Evolutionary conservation across 75 land plant species (phyloP), one percentile per base, ranked within the genome.

Genomic region (Sequoia sempervirens): DNA sequence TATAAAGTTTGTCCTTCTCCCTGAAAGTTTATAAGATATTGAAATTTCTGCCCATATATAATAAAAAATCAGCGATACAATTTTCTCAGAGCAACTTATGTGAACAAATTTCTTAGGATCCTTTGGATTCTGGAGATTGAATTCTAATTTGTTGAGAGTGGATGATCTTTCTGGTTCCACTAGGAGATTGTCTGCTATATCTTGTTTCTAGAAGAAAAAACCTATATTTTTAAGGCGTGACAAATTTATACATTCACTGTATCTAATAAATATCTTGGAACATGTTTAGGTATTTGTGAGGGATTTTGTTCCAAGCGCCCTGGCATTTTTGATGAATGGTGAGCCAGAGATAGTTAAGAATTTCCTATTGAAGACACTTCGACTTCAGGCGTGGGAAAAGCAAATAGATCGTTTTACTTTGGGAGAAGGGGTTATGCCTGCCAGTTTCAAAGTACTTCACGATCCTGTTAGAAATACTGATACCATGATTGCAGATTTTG

Each of bases 381-480:
- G 94, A 14, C 92, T 94, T 41, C 95, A 94, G 80, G 91, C 95
- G 23, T 92, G 94, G 95, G 95, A 92, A 88, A 94, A 93, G 79
- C 87, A 69, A 84, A 85, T 93, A 6, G 95, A 93, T 74, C 85
- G 72, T 10, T 93, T 93, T 85, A 90, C 89, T 53, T 86, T 91
- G 56, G 95, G 92, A 15, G 91, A 88, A 84, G 92, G 93, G 26
- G 95, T 90, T n/a, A 93, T 93, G 93, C 93, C 93, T n/a, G 95
- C 95, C 23, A 91, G 93, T 64, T 93, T 93, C 83, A 93, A 93
- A 38, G 95, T 93, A 41, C 85, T 88, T 4, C 93, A 91, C 75
- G 90, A 93, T 75, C 92, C 93, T 26, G 78, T 86, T 26, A 81
- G 88, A n/a, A 90, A 91, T 79, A 58, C 50, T 70, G 92, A 93